Base-by-base conservation (phyloP, 306 rosid genomes). In the Biancaea sappan region DNA sequence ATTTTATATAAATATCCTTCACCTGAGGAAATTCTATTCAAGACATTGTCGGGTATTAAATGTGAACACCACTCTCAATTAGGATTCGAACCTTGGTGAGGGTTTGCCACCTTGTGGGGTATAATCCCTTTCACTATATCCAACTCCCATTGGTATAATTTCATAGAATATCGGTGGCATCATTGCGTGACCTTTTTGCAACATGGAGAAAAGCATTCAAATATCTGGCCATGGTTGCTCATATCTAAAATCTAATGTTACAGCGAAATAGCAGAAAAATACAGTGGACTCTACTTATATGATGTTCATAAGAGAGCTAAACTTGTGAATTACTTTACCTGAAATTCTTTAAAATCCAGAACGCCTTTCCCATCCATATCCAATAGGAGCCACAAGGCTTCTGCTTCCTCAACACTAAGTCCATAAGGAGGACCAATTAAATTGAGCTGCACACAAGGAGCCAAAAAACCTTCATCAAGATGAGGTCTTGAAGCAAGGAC, bases 331-430 rank as follows among this genome's bases (percentile, higher is more conserved):
- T 51, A 77, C 41, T 58, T 75, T 86, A 87, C 97, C 97, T 73
- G 85, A 79, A 91, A 89, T 74, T 88, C 88, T 79, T 74, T 66
- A 22, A 81, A 87, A 78, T 89, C 92, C 53, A 91, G 73, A 76
- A 89, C 77, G 24, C 86, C 91, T 24, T 86, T 87, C 74, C 91
- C 86, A 21, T 89, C 87, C 68, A 71, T 74, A 73, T 87, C 95
- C 19, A 86, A 95, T 81, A 86, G 91, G 65, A 72, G 66, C 97
- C 95, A 91, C 71, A 91, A 70, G 11, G 89, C 95, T 77, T 83
- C 89, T 50, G 86, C 74, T 83, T 89, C 97, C 59, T 87, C 88
- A 21, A 52, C 81, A 64, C 80, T 70, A 46, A 91, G 90, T 53
- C 95, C 97, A 81, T 87, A 59, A 72, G 84, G 47, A 81, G 86